A percentile compares a stretch with the other conserved stretches of the same genome.
These are phyloP conservation scores for Russula sp. DNA, from an alignment of 768 basidiomycete species.

Conservation along the genomic window DNA sequence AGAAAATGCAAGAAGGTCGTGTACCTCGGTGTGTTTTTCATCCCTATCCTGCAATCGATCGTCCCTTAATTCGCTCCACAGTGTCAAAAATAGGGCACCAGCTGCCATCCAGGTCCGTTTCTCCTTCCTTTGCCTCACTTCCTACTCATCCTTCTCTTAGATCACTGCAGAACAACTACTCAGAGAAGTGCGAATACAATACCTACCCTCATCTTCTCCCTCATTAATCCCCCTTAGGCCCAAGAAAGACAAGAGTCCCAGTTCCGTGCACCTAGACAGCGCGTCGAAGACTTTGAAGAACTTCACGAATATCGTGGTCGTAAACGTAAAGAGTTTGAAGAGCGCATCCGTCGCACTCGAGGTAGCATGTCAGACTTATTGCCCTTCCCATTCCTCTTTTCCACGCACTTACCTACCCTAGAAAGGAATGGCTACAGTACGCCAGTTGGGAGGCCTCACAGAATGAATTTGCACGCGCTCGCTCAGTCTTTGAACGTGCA, in stretches of 20 bases:
- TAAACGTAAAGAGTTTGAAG: slow-evolving; percentile 92
- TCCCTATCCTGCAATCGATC: neutral
- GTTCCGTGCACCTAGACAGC: slow-evolving; percentile 87
- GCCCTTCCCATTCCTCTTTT: neutral
- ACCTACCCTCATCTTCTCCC: neutral
- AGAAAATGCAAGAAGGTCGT: slow-evolving; percentile 70
- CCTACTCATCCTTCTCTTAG: slow-evolving; percentile 36
- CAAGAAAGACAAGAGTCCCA: slow-evolving; percentile 95
- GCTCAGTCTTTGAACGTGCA: slow-evolving; percentile 95
- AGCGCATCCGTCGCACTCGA: slow-evolving; percentile 70
- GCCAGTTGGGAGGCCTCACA: slow-evolving; percentile 93
- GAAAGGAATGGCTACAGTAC: slow-evolving; percentile 84
- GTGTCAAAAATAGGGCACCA: slow-evolving; percentile 94
- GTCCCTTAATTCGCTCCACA: slow-evolving; percentile 26
- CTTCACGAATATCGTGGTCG: slow-evolving; percentile 85
- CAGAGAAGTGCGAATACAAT: slow-evolving; percentile 57
- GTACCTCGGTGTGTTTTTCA: slow-evolving; percentile 52
- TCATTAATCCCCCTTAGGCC: slow-evolving; percentile 47
- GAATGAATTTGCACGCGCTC: slow-evolving; percentile 90
- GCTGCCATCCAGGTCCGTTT: slow-evolving; percentile 78
- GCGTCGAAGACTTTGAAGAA: slow-evolving; percentile 93
- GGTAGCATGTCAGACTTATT: slow-evolving; percentile 60
- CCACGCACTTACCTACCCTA: slow-evolving; percentile 26
- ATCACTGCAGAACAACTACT: slow-evolving; percentile 98
- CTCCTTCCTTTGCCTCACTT: neutral